Evolutionary conservation across 176 grass and related monocot species (phyloP), one percentile per base, ranked within the genome.

Genomic region (Oryza coarctata): DNA sequence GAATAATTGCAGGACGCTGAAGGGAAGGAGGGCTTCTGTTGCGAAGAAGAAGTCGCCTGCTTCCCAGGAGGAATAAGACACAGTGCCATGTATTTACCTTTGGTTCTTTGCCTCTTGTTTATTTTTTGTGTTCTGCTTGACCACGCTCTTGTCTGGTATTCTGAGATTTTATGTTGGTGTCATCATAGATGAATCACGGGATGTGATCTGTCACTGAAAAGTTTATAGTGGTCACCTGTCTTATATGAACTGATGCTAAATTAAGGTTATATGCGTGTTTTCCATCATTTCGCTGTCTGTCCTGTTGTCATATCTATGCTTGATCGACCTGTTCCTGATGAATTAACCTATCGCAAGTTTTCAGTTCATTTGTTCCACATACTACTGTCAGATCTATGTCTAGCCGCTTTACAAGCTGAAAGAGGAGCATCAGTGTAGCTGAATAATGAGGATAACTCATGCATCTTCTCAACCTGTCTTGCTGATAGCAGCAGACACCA

Each of bases 1-100:
- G 88, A 97, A 94, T 63, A 97, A 97, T 68, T 91, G 93, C 87
- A 85, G 95, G 85, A 94, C 90, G 18, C 89, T 94, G 7, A 98
- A 94, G 83, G 95, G 92, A 44, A 93, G 81, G 92, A 95, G 79
- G 80, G 87, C 90, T 79, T 29, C 87, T 5, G 92, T 94, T 22
- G 92, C 91, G 55, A 92, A 92, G 62, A 97, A 97, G 91, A 94
- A 92, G 80, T 92, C 90, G 12, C 12, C 94, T 49, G 29, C 86
- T 15, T 67, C 79, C 23, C 68, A 82, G 62, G 88, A 89, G 0
- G 88, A 90, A 86, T 90, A 73, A 60, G 79, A 23, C 17, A 28
- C 43, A 43, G 65, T 67, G 52, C 87, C 82, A 70, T 89, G 71
- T 69, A 86, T 23, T 73, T 77, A 66, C 50, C n/a, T 43, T 52